Conservation (phyloP, 2,329 filamentous ascomycete species). For the Penicillium sp. region DNA sequence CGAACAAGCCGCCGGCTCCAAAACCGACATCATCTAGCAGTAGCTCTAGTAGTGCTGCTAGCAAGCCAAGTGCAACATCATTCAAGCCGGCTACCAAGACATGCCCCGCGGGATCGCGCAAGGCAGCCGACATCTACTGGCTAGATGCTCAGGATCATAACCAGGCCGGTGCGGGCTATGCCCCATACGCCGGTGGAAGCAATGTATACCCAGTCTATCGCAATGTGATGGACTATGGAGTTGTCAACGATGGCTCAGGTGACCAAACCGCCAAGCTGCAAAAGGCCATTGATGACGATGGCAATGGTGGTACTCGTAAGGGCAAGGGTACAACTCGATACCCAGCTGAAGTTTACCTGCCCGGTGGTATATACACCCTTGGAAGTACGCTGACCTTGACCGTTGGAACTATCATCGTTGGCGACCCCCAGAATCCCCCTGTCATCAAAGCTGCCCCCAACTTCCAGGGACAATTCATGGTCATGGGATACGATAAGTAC, state of each 20-base stretch:
- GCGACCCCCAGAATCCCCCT: constrained; percentile 32
- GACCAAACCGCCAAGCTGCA: constrained; percentile 28
- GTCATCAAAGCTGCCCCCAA: constrained; percentile 26
- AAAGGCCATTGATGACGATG: constrained; percentile 30
- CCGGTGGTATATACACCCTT: constrained; percentile 28
- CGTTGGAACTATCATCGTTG: constrained; percentile 33
- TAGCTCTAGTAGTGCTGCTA: not conserved
- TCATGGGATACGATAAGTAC: constrained; percentile 29
- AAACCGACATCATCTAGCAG: not conserved
- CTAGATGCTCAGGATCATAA: constrained; percentile 28
- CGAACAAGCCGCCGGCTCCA: not conserved
- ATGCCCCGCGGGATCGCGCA: constrained; percentile 11
- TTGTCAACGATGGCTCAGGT: constrained; percentile 24
- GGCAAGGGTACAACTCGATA: constrained; percentile 25
- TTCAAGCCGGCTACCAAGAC: constrained; percentile 11
- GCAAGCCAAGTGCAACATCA: not conserved
- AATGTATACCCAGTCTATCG: constrained; percentile 27
- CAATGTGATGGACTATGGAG: constrained; percentile 29
- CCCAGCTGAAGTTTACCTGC: constrained; percentile 32
- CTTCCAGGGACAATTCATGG: constrained; percentile 28
- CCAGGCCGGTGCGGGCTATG: constrained; percentile 21
- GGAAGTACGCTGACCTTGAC: constrained; percentile 26
- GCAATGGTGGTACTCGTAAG: constrained; percentile 25
- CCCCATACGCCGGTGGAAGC: constrained; percentile 18
- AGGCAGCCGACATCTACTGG: constrained; percentile 20